A percentile compares a stretch with the other conserved stretches of the same genome.
phyloP scores from a whole-genome alignment of 139 green algal genomes.

The Chlamydomonas incerta region DNA sequence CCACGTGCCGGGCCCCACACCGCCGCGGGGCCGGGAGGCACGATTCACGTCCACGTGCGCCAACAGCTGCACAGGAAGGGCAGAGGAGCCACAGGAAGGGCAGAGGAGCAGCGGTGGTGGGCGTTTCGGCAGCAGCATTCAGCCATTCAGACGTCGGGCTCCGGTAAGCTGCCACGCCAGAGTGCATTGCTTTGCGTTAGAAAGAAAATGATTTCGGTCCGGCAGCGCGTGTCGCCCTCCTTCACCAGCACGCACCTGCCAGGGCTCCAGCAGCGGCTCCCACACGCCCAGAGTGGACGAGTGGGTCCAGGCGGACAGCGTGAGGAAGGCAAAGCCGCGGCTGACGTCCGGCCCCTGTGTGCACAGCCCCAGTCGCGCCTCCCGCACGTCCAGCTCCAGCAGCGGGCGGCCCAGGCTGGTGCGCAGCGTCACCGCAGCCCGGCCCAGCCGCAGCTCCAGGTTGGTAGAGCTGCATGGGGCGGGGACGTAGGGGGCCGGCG shows the following conservation, averaged over 20 bases:
- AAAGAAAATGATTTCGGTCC: no score
- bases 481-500: not conserved
- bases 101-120: no score
- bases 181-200: no score
- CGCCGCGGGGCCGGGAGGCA: slow-evolving; percentile 20
- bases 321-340: slow-evolving; percentile 58
- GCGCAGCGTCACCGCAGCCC: slow-evolving; percentile 65
- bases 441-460: slow-evolving; percentile 53
- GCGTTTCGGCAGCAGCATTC: no score
- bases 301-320: slow-evolving; percentile 71
- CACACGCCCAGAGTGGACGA: slow-evolving; percentile 72
- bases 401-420: slow-evolving; percentile 71
- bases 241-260: no score
- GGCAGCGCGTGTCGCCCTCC: no score
- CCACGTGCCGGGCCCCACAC: slow-evolving; percentile 55
- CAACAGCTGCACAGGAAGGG: slow-evolving; percentile 58
- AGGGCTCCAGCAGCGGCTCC: slow-evolving; percentile 92
- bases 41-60: slow-evolving; percentile 65
- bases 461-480: not conserved
- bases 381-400: slow-evolving; percentile 71
- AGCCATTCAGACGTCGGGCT: no score
- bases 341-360: slow-evolving; percentile 37
- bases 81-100: no score
- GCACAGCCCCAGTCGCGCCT: slow-evolving; percentile 49
- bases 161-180: no score